phyloP scores from a whole-genome alignment of 2,329 filamentous ascomycete genomes.

The Alternaria arbusti region DNA sequence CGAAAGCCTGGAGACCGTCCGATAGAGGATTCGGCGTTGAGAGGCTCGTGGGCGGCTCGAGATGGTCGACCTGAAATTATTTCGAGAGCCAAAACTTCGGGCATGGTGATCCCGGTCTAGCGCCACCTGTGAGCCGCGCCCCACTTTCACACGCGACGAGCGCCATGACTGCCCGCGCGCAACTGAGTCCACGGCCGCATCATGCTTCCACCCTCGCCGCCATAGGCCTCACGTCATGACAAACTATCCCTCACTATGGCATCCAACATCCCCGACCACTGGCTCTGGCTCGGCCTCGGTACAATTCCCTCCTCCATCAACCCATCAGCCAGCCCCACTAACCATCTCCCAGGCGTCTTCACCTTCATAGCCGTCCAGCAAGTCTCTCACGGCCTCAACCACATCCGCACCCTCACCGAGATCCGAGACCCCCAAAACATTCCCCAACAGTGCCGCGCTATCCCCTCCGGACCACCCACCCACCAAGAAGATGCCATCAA shows the following conservation, averaged over 20 bases:
- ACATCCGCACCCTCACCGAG: constrained; percentile 69
- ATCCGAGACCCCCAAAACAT: constrained; percentile 66
- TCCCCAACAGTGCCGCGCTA: constrained; percentile 49
- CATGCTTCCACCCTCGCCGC: neutral
- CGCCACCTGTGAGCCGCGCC: constrained; percentile 5
- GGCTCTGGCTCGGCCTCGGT: constrained; percentile 57
- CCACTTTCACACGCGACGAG: constrained; percentile 11
- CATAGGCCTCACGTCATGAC: constrained; percentile 18
- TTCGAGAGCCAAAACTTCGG: constrained; percentile 27
- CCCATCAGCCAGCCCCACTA: constrained; percentile 45
- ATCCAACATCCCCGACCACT: constrained; percentile 51
- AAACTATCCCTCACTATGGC: constrained; percentile 35
- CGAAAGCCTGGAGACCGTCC: neutral
- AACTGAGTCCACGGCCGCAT: constrained; percentile 1
- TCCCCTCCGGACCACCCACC: constrained; percentile 63
- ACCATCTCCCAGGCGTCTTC: constrained; percentile 56
- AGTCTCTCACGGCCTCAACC: constrained; percentile 64
- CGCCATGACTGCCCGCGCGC: constrained; percentile 26
- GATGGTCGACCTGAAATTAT: constrained; percentile 18
- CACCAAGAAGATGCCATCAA: constrained; percentile 66
- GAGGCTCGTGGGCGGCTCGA: constrained; percentile 3
- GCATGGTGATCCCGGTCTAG: constrained; percentile 18
- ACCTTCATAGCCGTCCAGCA: constrained; percentile 64
- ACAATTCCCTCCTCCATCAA: constrained; percentile 47
- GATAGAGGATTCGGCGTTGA: neutral